These are phyloP conservation scores for Phytopythium sindhum DNA, from an alignment of 352 stramenopile genomes.

Conservation along the genomic window DNA sequence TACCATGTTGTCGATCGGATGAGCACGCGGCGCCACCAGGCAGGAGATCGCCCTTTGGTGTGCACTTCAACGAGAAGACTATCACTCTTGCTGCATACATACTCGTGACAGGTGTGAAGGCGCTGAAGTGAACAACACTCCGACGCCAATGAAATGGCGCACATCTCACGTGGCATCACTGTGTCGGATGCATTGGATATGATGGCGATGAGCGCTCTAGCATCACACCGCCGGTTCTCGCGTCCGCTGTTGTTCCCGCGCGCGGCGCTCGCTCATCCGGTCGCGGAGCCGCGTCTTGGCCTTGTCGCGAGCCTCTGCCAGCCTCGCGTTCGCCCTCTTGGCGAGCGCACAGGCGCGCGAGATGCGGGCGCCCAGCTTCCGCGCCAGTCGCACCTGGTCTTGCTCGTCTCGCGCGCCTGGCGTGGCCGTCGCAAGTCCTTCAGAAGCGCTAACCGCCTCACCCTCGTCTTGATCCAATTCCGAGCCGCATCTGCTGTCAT, in stretches of 20 bases:
- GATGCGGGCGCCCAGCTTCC: not conserved
- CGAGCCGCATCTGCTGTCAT: no score
- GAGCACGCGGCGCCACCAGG: no score
- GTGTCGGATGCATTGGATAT: not conserved
- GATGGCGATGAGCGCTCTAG: not conserved
- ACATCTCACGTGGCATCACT: not conserved
- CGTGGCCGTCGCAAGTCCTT: not conserved
- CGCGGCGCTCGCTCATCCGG: conserved; percentile 1
- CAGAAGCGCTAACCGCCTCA: not conserved
- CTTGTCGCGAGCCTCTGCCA: not conserved
- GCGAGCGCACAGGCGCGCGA: not conserved
- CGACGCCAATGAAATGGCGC: not conserved
- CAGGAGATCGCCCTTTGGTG: no score
- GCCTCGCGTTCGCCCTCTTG: not conserved
- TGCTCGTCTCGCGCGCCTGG: not conserved
- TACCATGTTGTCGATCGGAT: not conserved
- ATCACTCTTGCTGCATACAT: not conserved
- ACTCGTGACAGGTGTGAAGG: no score
- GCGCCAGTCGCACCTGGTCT: not conserved
- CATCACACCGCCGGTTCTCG: not conserved
- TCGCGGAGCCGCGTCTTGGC: not conserved
- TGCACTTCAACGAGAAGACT: not conserved
- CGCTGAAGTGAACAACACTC: not conserved
- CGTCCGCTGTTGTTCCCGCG: not conserved
- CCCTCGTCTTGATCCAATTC: not conserved